A percentile compares a stretch with the other conserved stretches of the same genome.
Evolutionary conservation across 306 rosid genomes (phyloP).

Genomic region (Prunus padus): DNA sequence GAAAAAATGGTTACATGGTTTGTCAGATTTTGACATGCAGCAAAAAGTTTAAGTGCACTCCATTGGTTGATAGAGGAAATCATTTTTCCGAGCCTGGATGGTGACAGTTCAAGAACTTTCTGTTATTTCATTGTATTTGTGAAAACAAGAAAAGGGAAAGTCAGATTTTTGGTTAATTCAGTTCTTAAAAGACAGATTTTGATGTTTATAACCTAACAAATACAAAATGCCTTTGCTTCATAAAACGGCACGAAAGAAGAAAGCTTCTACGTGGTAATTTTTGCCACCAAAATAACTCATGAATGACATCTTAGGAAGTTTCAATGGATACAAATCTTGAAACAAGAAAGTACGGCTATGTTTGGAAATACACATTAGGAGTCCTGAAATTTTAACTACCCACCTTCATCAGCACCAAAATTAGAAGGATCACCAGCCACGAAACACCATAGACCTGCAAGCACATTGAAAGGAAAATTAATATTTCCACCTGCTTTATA

Average conservation of each 20-base stretch:
- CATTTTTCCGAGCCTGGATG: not conserved
- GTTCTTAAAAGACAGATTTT: not conserved
- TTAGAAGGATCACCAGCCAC: constrained; percentile 70
- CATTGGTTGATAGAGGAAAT: too few relatives aligned
- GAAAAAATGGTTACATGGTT: not conserved
- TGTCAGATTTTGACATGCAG: not conserved
- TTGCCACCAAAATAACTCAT: not conserved
- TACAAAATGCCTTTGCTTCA: not conserved
- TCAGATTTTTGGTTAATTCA: too few relatives aligned
- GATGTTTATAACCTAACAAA: not conserved
- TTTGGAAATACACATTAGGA: not conserved
- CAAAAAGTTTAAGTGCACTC: not conserved
- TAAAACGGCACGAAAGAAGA: not conserved
- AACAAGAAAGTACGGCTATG: not conserved
- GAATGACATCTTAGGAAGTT: not conserved
- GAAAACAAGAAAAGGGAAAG: too few relatives aligned
- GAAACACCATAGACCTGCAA: constrained; percentile 81
- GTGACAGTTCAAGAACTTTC: not conserved
- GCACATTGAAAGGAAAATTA: constrained; percentile 30
- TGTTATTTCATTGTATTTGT: too few relatives aligned
- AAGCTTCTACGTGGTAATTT: not conserved
- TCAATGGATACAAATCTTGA: not conserved
- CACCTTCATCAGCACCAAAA: constrained; percentile 79
- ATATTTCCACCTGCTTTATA: constrained; percentile 17
- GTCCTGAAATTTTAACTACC: constrained; percentile 22